Evolutionary conservation across 805 yeast genomes (phyloP).

Genomic region (Saturnispora zaruensis): DNA sequence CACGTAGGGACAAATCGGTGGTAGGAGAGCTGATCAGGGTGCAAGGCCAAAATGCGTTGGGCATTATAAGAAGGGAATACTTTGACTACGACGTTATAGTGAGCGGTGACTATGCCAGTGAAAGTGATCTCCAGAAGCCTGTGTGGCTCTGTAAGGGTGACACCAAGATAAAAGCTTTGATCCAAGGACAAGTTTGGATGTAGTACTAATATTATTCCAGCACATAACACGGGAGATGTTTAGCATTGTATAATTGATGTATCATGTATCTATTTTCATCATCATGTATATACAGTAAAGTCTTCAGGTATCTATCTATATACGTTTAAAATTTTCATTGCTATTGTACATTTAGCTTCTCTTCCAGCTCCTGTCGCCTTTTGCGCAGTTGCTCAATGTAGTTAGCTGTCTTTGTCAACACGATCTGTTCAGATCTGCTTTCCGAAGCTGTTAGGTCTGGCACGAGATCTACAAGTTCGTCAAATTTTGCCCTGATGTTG

Average conservation of each 20-base stretch:
- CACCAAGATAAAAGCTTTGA: conserved; percentile 1
- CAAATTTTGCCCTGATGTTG: conserved; percentile 77
- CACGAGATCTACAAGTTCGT: conserved; percentile 61
- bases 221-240: too few relatives aligned
- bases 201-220: not conserved
- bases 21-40: conserved; percentile 55
- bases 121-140: not conserved
- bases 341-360: not conserved
- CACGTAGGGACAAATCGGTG: conserved; percentile 29
- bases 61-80: conserved; percentile 41
- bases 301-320: not conserved
- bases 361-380: conserved; percentile 11
- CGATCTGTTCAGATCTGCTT: conserved; percentile 70
- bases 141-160: conserved; percentile 5
- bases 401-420: conserved; percentile 49
- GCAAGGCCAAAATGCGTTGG: conserved; percentile 57
- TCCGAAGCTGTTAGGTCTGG: conserved; percentile 66
- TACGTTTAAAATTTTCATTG: too few relatives aligned
- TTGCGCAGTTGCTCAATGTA: conserved; percentile 38
- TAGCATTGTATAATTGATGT: not conserved
- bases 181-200: conserved; percentile 9
- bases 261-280: too few relatives aligned
- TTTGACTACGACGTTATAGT: conserved; percentile 17
- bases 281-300: not conserved
- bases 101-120: not conserved